Percentiles rank a stretch among this genome's conserved stretches.
These are phyloP conservation scores for Diutina siamensis DNA, from an alignment of 1,139 yeast genomes.

Conservation along the genomic window DNA sequence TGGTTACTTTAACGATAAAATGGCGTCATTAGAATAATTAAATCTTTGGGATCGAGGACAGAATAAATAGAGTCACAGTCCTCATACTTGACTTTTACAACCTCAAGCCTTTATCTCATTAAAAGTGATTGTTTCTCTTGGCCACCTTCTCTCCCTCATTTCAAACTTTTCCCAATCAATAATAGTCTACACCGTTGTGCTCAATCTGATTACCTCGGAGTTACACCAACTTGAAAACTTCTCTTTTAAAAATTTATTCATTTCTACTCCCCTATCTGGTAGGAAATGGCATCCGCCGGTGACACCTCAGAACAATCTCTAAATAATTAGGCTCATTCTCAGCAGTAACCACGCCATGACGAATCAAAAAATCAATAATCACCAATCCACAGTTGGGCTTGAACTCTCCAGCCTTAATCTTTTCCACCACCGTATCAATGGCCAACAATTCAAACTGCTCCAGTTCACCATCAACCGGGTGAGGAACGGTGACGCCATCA, in stretches of 20 bases:
- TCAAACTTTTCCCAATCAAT: too few relatives aligned
- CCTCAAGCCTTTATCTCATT: too few relatives aligned
- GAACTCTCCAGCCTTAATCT: constrained; percentile 46
- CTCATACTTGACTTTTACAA: too few relatives aligned
- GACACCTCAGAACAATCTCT: constrained; percentile 48
- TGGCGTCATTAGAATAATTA: too few relatives aligned
- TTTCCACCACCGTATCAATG: constrained; percentile 41
- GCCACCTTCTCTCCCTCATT: too few relatives aligned
- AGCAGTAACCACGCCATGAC: constrained; percentile 61
- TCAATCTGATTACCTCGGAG: too few relatives aligned
- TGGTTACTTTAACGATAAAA: too few relatives aligned
- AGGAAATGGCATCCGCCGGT: constrained; percentile 66
- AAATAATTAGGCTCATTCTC: constrained; percentile 52
- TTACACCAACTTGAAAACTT: too few relatives aligned
- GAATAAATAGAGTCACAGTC: too few relatives aligned
- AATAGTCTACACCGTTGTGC: too few relatives aligned
- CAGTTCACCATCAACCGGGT: constrained; percentile 81
- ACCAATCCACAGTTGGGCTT: constrained; percentile 85
- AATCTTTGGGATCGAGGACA: too few relatives aligned
- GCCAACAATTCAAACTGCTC: constrained; percentile 56
- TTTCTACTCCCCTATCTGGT: constrained; percentile 12
- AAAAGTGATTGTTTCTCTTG: too few relatives aligned
- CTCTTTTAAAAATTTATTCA: neutral
- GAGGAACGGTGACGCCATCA: constrained; percentile 39
- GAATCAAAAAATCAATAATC: constrained; percentile 68